Base-by-base conservation (phyloP, 257 asterid genomes). In the Galeopsis tetrahit region DNA sequence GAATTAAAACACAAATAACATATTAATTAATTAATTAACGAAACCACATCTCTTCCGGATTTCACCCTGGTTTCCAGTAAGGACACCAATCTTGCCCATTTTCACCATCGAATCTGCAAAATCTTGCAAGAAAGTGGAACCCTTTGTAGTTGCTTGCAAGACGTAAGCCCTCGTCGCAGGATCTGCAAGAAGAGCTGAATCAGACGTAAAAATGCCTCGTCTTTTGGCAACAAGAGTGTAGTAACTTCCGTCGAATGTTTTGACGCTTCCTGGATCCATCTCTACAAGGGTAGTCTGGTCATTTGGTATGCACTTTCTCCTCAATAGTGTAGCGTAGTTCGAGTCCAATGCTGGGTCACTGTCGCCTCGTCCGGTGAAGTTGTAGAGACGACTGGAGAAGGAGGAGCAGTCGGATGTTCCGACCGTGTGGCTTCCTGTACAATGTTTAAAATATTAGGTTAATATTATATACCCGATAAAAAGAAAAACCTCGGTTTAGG, bases 351-450 rank as follows among this genome's bases (percentile, higher is more conserved):
- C 17, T 2, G 90, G 93, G 70, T 85, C 96, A 10, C 75, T 73
- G 71, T 86, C 92, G 2, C 88, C 90, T 57, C 14, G 53, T 9
- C 92, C 96, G 2, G 96, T 86, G 83, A 89, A 86, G 79, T 86
- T 89, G 83, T 89, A 86, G 8, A 89, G 44, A 4, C 93, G 85
- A 80, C 2, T 66, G 33, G 84, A 0, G 89, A 89, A 85, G 79
- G 79, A 31, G 3, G 74, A 28, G 81, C 96, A 89, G 36, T 80
- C 85, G 13, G 93, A 77, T 1, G 70, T 76, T 35, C 96, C 96
- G 34, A 89, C 83, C 7, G 88, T 87, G 74, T 87, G 92, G 42
- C 84, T 78, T 51, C 92, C 91, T 86, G 65, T 14, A n/a, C 1
- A 46, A 46, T 46, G 21, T 13, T 48, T 2, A 14, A 49, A 46